Percentiles rank a stretch among this genome's conserved stretches.
Conservation (phyloP, 2,329 filamentous ascomycete species). For the Triangularia setosa region DNA sequence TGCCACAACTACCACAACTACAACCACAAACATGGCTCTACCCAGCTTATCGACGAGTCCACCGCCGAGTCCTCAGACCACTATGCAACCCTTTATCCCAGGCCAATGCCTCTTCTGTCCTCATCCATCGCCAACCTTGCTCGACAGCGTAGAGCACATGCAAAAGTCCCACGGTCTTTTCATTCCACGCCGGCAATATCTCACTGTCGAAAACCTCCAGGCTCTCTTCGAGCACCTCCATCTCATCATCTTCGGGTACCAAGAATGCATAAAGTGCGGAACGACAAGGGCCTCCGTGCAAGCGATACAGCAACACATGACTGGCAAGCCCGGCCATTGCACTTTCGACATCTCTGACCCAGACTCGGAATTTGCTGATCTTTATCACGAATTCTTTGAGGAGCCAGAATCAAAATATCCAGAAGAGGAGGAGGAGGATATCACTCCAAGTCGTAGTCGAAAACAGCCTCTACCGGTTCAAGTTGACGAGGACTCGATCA, state of each 20-base stretch:
- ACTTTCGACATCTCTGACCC: constrained; percentile 35
- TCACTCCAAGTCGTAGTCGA: neutral
- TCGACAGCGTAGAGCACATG: constrained; percentile 46
- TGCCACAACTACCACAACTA: neutral
- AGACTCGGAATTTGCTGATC: constrained; percentile 38
- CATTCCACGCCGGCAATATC: constrained; percentile 35
- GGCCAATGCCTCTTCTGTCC: constrained; percentile 44
- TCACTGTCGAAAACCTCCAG: constrained; percentile 42
- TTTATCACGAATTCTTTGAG: constrained; percentile 33
- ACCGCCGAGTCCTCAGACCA: neutral
- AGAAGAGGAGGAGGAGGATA: neutral
- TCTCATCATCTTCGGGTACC: constrained; percentile 44
- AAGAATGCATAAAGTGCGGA: constrained; percentile 50
- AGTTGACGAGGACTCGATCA: neutral
- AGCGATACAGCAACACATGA: constrained; percentile 50
- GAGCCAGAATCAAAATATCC: constrained; percentile 6
- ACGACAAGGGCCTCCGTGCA: constrained; percentile 39
- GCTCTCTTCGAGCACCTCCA: constrained; percentile 46
- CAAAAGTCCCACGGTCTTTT: constrained; percentile 43
- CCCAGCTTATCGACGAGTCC: neutral
- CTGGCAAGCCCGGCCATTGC: constrained; percentile 43
- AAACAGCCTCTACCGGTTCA: neutral
- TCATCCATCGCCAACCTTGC: constrained; percentile 28
- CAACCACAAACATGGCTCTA: neutral
- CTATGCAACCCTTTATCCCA: constrained; percentile 24